Conservation (phyloP, 176 grass and related monocot species). For the Phoenix roebelenii region DNA sequence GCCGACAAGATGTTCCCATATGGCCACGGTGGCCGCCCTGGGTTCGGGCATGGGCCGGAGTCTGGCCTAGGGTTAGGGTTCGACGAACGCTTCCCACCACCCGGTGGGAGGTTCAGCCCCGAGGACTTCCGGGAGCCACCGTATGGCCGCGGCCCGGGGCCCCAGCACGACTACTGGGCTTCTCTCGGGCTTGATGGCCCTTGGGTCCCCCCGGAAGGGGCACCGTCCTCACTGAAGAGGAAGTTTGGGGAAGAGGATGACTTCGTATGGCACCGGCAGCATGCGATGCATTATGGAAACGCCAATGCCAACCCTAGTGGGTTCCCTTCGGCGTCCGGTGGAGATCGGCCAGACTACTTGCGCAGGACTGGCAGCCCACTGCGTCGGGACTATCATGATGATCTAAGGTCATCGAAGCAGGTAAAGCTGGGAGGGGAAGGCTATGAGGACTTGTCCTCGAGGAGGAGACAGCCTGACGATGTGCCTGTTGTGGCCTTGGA, state of each 20-base stretch:
- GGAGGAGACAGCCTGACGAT: conserved; percentile 10
- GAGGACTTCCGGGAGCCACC: conserved; percentile 15
- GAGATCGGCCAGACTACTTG: conserved; percentile 5
- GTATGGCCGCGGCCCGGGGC: conserved; percentile 8
- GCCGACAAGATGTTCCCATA: conserved; percentile 12
- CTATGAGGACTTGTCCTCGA: neutral
- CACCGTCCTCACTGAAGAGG: conserved; percentile 25
- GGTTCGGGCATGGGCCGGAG: conserved; percentile 19
- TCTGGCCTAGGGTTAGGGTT: conserved; percentile 7
- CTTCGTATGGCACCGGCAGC: conserved; percentile 31
- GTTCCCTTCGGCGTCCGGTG: conserved; percentile 4
- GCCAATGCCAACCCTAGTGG: neutral
- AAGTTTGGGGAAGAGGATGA: conserved; percentile 39
- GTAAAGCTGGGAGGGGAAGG: conserved; percentile 32
- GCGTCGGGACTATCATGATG: conserved; percentile 19
- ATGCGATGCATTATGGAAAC: conserved; percentile 31
- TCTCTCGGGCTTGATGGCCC: conserved; percentile 16
- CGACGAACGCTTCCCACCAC: conserved; percentile 5
- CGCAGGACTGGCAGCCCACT: conserved; percentile 9
- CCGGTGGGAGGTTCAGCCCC: conserved; percentile 15
- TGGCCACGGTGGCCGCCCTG: conserved; percentile 8
- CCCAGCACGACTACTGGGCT: conserved; percentile 15
- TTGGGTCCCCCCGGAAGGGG: conserved; percentile 4
- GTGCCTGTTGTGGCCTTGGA: conserved; percentile 1
- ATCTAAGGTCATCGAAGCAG: conserved; percentile 52